Conservation (phyloP, 768 basidiomycete genomes). For the Aureoboletus auriporus region DNA sequence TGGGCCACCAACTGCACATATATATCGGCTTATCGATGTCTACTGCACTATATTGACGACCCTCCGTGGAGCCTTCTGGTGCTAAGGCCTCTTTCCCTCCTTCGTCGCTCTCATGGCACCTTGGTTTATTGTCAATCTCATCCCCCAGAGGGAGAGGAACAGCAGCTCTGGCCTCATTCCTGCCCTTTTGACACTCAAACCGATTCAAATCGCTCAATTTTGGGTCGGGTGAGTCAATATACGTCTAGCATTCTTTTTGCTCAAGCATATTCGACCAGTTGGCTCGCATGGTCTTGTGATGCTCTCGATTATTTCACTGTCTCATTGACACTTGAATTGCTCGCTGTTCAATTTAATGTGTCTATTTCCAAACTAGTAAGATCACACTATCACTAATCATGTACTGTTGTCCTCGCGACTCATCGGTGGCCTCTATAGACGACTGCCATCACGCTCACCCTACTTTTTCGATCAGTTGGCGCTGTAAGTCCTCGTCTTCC, state of each 20-base stretch:
- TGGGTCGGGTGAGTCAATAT: constrained; percentile 44
- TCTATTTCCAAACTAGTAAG: constrained; percentile 41
- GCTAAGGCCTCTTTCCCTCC: background rate
- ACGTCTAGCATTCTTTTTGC: background rate
- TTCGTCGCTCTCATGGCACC: constrained; percentile 12
- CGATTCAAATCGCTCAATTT: constrained; percentile 56
- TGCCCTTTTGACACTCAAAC: constrained; percentile 43
- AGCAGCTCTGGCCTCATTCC: constrained; percentile 35
- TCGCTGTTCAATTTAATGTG: constrained; percentile 47
- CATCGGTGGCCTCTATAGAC: constrained; percentile 37
- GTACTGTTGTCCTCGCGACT: background rate
- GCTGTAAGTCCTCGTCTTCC: constrained; percentile 40
- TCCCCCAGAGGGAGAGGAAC: constrained; percentile 45
- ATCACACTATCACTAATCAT: background rate
- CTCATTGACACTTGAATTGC: constrained; percentile 48
- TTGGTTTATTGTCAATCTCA: constrained; percentile 42
- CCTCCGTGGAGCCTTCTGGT: background rate
- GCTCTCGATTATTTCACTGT: constrained; percentile 86
- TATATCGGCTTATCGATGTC: constrained; percentile 5
- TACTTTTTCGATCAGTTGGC: constrained; percentile 84
- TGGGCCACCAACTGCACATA: background rate
- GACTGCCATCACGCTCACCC: constrained; percentile 84
- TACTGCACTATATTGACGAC: background rate
- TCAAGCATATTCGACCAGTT: constrained; percentile 36
- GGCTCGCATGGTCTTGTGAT: constrained; percentile 85